Base-by-base conservation (phyloP, 2,329 filamentous ascomycete genomes). In the Cladosporium sp. region DNA sequence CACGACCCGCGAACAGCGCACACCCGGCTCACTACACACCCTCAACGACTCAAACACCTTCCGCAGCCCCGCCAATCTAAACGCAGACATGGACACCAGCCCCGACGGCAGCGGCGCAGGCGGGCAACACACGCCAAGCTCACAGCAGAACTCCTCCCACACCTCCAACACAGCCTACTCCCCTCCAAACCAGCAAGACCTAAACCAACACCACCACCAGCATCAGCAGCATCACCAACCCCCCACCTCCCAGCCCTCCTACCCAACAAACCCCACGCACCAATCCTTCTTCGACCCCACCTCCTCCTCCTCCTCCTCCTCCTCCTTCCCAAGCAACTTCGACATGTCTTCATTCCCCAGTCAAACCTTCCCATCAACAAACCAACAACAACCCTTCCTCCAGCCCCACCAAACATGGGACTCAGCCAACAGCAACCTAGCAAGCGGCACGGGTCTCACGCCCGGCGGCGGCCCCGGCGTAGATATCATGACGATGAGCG, bases 81-180 rank as follows among this genome's bases (percentile, higher is more conserved):
- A 39, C 30, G 50, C 42, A 12, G 58, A 63, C 12, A 65, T 64
- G 64, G 62, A 64, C 47, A 59, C 55, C 18, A 64, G 59, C 54
- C 62, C 62, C 6, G 60, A 64, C 47, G 57, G 55, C 32, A 65
- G 61, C 47, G 45, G 18, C 9, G 43, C 30, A 15, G 54, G 59
- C 20, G 60, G 61, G 32, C 54, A 60, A 11, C 53, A 54, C 12
- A 64, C 59, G 4, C 63, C 63, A 2, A 55, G 54, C 20, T 65
- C 61, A 2, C 52, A 58, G 27, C 55, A 55, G 8, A 37, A 44
- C n/a, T 64, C 61, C 11, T 61, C 59, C 3, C 57, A 59, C 19
- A 62, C 58, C 3, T 62, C 61, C 3, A 51, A 61, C 37, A 62
- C 59, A 7, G 60, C 52, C 19, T 60, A 61, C 36, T 64, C 64